A percentile compares a stretch with the other conserved stretches of the same genome.
Evolutionary conservation across 1,284 basidiomycete genomes (phyloP).

Genomic region (Trametes pubescens): DNA sequence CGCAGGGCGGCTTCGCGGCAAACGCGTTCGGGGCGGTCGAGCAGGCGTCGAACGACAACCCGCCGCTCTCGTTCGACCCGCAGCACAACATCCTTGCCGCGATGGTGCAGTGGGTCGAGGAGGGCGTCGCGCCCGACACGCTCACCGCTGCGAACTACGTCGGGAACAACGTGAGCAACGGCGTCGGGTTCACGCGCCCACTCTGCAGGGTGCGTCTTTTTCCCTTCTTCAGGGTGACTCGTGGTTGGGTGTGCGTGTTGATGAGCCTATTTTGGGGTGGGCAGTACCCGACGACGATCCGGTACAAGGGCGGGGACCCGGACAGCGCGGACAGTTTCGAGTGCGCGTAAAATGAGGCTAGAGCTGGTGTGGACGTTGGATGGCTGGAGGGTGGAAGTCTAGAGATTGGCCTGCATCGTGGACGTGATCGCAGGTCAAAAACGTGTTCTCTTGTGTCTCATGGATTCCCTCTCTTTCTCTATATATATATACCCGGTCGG

Average conservation of each 20-base stretch:
- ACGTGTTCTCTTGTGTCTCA: too few relatives aligned
- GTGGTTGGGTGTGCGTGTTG: not conserved
- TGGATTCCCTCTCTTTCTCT: too few relatives aligned
- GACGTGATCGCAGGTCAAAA: too few relatives aligned
- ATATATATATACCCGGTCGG: too few relatives aligned
- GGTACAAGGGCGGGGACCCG: conserved; percentile 29
- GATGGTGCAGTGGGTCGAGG: conserved; percentile 52
- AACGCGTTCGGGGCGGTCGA: conserved; percentile 37
- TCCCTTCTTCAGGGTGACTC: not conserved
- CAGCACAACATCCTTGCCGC: conserved; percentile 48
- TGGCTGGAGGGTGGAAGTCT: too few relatives aligned
- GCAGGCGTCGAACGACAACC: conserved; percentile 36
- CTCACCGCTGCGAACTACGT: conserved; percentile 41
- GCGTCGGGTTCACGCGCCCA: conserved; percentile 37
- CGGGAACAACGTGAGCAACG: conserved; percentile 34
- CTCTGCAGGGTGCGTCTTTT: conserved; percentile 33
- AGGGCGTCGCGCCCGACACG: conserved; percentile 44
- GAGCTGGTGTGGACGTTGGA: too few relatives aligned
- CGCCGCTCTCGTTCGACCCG: conserved; percentile 37
- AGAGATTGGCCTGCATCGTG: too few relatives aligned
- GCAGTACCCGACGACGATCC: conserved; percentile 27
- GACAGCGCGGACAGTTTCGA: conserved; percentile 23
- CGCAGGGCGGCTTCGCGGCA: conserved; percentile 38
- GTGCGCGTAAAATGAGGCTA: conserved; percentile 12
- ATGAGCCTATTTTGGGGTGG: not conserved